Percentiles rank a stretch among this genome's conserved stretches.
phyloP scores from a whole-genome alignment of 345 rosid genomes.

The Lepidium africanum region DNA sequence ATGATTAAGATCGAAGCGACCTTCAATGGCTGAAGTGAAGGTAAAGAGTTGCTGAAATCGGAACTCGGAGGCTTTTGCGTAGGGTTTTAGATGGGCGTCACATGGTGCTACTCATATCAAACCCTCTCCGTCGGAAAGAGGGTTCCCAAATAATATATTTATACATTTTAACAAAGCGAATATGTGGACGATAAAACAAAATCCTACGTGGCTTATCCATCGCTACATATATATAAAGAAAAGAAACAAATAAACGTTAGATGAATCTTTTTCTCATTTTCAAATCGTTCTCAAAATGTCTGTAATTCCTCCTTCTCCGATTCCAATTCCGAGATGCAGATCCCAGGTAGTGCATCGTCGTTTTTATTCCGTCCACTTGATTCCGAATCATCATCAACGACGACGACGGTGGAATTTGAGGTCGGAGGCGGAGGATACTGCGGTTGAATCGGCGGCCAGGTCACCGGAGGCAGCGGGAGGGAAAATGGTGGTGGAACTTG shows the following conservation, averaged over 20 bases:
- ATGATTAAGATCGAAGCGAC: constrained; percentile 29
- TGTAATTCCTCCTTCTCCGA: constrained; percentile 16
- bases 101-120: neutral
- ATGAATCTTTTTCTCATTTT: neutral
- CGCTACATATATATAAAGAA: neutral
- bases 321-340: constrained; percentile 22
- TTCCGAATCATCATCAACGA: neutral
- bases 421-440: constrained; percentile 6
- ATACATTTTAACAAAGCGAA: neutral
- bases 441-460: constrained; percentile 18
- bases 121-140: neutral
- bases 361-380: neutral
- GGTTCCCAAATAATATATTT: neutral
- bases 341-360: neutral
- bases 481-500: constrained; percentile 96
- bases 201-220: constrained; percentile 30
- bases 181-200: constrained; percentile 18
- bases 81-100: constrained; percentile 26
- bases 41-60: neutral
- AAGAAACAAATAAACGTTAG: neutral
- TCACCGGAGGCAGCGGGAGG: constrained; percentile 72
- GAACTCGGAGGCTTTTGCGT: constrained; percentile 26
- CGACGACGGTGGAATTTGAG: constrained; percentile 18
- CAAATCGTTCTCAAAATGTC: constrained; percentile 19
- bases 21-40: constrained; percentile 22